Evolutionary conservation across 2,329 filamentous ascomycete species (phyloP).

Genomic region (Botrytis fabae): DNA sequence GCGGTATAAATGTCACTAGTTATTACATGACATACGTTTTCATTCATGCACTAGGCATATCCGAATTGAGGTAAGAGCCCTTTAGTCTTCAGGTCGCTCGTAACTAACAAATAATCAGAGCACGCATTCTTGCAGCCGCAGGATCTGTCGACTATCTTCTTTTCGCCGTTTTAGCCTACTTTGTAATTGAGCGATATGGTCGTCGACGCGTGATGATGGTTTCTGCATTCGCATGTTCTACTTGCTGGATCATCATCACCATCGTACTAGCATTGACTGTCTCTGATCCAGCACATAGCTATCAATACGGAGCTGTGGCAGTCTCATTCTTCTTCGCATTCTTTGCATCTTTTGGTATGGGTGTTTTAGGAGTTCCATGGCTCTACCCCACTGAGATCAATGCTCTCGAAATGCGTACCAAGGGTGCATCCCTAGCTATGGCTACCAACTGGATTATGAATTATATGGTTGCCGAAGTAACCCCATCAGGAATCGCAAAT

Average conservation of each 20-base stretch:
- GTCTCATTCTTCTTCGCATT: constrained; percentile 50
- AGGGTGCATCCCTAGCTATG: constrained; percentile 55
- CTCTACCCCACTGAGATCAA: constrained; percentile 60
- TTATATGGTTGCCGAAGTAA: constrained; percentile 46
- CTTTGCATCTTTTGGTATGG: constrained; percentile 55
- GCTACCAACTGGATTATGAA: constrained; percentile 54
- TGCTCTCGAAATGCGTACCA: constrained; percentile 52
- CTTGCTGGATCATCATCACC: constrained; percentile 47
- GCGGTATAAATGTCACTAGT: constrained; percentile 47
- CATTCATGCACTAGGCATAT: constrained; percentile 44
- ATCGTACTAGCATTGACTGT: constrained; percentile 38
- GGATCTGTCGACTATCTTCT: constrained; percentile 51
- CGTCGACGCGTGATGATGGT: constrained; percentile 67
- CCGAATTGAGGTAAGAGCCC: constrained; percentile 33
- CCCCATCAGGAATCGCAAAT: constrained; percentile 41
- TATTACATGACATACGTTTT: constrained; percentile 44
- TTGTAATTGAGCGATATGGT: constrained; percentile 53
- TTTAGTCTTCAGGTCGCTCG: neutral
- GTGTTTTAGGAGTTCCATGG: constrained; percentile 40
- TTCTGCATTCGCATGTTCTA: constrained; percentile 45
- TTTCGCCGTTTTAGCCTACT: constrained; percentile 41
- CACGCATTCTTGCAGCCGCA: constrained; percentile 48
- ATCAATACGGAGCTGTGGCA: constrained; percentile 51
- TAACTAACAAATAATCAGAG: constrained; percentile 31
- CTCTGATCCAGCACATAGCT: constrained; percentile 35